Percentiles rank a stretch among this genome's conserved stretches.
phyloP scores from a whole-genome alignment of 306 rosid genomes.

The Dalbergia oliveri region DNA sequence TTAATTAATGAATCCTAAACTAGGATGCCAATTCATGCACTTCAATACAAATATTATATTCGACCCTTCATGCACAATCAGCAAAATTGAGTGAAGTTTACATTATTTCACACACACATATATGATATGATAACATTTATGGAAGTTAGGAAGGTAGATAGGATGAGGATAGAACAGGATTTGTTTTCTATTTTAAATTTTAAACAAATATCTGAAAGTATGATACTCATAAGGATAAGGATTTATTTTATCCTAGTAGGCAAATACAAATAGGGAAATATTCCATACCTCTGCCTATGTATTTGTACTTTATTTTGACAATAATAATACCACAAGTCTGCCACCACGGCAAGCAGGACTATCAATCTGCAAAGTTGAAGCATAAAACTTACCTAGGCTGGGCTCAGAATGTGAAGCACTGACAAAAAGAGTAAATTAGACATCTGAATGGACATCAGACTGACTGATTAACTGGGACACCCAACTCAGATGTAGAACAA shows the following conservation, averaged over 20 bases:
- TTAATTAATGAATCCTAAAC: constrained; percentile 5
- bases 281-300: constrained; percentile 9
- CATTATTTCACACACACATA: background rate
- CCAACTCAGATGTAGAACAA: background rate
- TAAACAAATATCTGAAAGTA: background rate
- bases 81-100: constrained; percentile 31
- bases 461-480: too few relatives aligned
- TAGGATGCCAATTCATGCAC: constrained; percentile 18
- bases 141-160: background rate
- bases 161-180: background rate
- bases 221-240: background rate
- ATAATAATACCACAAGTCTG: background rate
- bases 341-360: too few relatives aligned
- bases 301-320: constrained; percentile 4
- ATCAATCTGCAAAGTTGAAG: too few relatives aligned
- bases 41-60: constrained; percentile 24
- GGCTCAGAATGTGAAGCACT: too few relatives aligned
- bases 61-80: background rate
- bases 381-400: too few relatives aligned
- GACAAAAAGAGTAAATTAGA: background rate
- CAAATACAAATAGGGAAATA: background rate
- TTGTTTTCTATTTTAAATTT: background rate
- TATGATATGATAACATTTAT: background rate
- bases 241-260: constrained; percentile 6
- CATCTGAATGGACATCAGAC: background rate